Evolutionary conservation across 176 grass and related monocot species (phyloP), one percentile per base, ranked within the genome.

Genomic region (Oryza nivara): DNA sequence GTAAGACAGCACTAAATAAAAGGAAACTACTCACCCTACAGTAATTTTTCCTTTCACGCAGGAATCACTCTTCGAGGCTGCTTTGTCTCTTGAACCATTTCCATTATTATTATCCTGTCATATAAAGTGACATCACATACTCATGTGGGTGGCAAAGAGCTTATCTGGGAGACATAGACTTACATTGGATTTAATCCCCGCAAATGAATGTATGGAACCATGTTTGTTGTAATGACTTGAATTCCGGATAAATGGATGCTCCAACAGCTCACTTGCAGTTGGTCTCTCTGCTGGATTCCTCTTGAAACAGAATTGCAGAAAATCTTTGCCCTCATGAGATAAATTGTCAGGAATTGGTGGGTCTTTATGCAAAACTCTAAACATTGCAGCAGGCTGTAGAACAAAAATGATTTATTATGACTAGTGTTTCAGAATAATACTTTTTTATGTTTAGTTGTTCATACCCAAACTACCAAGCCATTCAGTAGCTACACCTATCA

Each of bases 221-320:
- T 97, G 90, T 70, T 87, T 78, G 58, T 79, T 92, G 61, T 92
- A 86, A 41, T 91, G 88, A 84, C 70, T 80, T 67, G 87, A 88
- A 89, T 95, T 95, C 44, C 81, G 82, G 64, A 98, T 88, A 85
- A 98, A 98, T 28, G 96, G 81, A 86, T 96, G 96, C 8, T 92
- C 91, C 46, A 95, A 80, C 80, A 98, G 79, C 87, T 81, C 86
- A 13, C 17, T 88, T 78, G 96, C 93, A 4, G 85, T 89, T 48
- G 96, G 89, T 58, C 96, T 90, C 84, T 95, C 89, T 16, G 78
- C 83, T 49, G 96, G 91, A 75, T 90, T 98, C 87, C 96, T 98
- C 45, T 87, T 81, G 82, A 98, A 95, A 83, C 96, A 98, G 64
- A 79, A 71, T 68, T 91, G 93, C 14, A 98, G 80, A 69, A 98